Conservation (phyloP, 202 grass and related monocot species). For the Musa balbisiana region DNA sequence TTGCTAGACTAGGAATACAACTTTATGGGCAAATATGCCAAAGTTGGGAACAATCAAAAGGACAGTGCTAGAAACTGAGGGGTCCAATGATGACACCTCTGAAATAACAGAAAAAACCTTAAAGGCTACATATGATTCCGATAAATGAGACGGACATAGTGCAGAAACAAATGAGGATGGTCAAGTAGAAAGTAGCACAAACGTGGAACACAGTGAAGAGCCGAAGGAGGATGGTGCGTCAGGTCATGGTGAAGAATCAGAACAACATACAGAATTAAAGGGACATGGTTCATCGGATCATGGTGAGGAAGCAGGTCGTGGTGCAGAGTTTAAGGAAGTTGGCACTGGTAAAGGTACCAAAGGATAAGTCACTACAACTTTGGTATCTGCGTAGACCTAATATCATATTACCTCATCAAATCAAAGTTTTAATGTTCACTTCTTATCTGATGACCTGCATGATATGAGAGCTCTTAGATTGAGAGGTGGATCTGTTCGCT, state of each 20-base stretch:
- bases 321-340: not conserved
- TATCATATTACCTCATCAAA: too few species aligned
- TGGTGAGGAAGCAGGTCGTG: not conserved
- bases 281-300: not conserved
- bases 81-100: not conserved
- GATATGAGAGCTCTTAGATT: too few species aligned
- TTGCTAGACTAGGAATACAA: constrained; percentile 18
- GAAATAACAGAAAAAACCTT: not conserved
- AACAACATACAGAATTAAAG: not conserved
- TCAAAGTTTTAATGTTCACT: too few species aligned
- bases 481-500: too few species aligned
- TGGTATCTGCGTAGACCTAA: too few species aligned
- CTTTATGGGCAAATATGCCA: constrained; percentile 21
- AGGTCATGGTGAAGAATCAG: not conserved
- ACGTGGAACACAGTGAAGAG: not conserved
- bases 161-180: not conserved
- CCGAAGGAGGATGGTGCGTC: not conserved
- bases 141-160: not conserved
- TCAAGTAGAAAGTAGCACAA: too few species aligned
- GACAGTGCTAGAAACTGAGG: not conserved
- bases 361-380: not conserved
- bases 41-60: constrained; percentile 12
- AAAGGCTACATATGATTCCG: not conserved
- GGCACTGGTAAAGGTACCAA: not conserved
- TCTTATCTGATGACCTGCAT: too few species aligned